A percentile compares a stretch with the other conserved stretches of the same genome.
Evolutionary conservation across 2,329 filamentous ascomycete genomes (phyloP).

Genomic region (Colletotrichum cordylinicola): DNA sequence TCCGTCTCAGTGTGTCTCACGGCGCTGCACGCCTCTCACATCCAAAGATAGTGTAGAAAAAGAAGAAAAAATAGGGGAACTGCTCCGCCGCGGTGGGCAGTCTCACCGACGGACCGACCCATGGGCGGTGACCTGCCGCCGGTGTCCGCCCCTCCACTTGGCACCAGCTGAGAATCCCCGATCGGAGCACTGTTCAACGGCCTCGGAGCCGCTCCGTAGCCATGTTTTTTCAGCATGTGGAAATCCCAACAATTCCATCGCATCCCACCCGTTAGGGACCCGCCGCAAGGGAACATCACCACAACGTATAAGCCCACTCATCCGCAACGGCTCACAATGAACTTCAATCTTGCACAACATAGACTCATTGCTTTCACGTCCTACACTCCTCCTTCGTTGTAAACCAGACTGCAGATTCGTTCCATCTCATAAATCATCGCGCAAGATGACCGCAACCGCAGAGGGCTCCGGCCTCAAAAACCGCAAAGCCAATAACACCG

Average conservation of each 20-base stretch:
- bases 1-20: conserved; percentile 8
- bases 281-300: neutral
- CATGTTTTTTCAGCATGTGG: neutral
- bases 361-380: neutral
- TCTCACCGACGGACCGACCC: conserved; percentile 15
- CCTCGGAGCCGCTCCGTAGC: neutral
- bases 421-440: neutral
- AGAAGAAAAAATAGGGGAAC: neutral
- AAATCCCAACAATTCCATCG: conserved; percentile 5
- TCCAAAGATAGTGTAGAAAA: neutral
- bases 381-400: neutral
- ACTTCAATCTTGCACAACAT: neutral
- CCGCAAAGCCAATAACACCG: neutral
- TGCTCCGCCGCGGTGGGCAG: neutral
- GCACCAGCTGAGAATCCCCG: neutral
- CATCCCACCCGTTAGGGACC: neutral
- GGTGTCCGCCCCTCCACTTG: neutral
- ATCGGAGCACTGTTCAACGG: neutral
- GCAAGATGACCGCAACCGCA: neutral
- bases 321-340: neutral
- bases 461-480: neutral
- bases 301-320: neutral
- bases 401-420: neutral
- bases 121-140: neutral
- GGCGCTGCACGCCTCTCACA: neutral